Evolutionary conservation across 768 basidiomycete species (phyloP).

Genomic region (Lentinula sp.): DNA sequence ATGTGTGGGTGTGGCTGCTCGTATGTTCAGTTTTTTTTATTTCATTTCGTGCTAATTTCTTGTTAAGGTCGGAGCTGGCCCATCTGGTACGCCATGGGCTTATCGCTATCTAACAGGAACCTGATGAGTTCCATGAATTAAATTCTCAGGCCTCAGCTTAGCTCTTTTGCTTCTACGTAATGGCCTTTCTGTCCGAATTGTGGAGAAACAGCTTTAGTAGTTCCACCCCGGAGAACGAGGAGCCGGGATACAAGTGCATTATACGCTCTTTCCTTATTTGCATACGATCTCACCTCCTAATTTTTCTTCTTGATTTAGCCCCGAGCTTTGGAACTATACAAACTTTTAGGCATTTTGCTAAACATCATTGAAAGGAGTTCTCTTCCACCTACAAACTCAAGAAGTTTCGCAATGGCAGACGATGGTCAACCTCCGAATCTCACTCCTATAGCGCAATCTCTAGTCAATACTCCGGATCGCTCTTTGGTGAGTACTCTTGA

Average conservation of each 20-base stretch:
- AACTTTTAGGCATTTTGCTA: constrained; percentile 16
- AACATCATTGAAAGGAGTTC: constrained; percentile 8
- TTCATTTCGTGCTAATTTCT: background rate
- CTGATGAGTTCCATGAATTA: constrained; percentile 3
- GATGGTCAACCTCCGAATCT: background rate
- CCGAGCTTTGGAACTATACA: constrained; percentile 19
- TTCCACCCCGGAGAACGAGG: constrained; percentile 20
- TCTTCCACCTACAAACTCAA: constrained; percentile 1
- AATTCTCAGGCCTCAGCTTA: constrained; percentile 18
- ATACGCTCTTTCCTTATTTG: background rate
- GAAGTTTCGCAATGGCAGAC: constrained; percentile 10
- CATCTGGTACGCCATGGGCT: background rate
- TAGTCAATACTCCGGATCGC: no score
- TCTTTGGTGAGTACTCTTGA: no score
- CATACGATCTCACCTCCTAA: background rate
- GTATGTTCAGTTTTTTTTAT: background rate
- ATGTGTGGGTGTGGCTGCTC: constrained; percentile 16
- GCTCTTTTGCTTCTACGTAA: constrained; percentile 23
- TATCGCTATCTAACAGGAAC: background rate
- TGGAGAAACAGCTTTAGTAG: constrained; percentile 16
- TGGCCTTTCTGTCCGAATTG: constrained; percentile 25
- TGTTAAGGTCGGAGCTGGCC: constrained; percentile 3
- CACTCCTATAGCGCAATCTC: no score
- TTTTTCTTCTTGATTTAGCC: constrained; percentile 10
- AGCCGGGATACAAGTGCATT: constrained; percentile 17